Percentiles rank a stretch among this genome's conserved stretches.
Evolutionary conservation across 306 rosid species (phyloP).

Genomic region (Malus fusca): DNA sequence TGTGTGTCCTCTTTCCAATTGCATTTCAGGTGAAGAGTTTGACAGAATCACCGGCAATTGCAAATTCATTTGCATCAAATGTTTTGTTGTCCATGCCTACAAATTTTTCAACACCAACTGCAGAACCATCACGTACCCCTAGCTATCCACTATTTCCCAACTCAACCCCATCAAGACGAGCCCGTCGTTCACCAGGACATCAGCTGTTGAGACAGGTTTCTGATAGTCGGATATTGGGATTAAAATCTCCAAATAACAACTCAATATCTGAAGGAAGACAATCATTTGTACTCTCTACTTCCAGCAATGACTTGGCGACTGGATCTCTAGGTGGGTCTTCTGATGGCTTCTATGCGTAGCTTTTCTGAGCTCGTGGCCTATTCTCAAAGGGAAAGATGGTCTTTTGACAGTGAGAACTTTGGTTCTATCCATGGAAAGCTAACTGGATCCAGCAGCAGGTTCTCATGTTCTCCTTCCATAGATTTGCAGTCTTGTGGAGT

Average conservation of each 20-base stretch:
- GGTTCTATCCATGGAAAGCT: not conserved
- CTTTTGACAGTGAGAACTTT: not conserved
- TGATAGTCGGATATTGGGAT: not conserved
- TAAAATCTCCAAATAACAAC: not conserved
- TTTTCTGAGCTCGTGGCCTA: not conserved
- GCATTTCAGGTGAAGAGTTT: not conserved
- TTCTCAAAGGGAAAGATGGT: not conserved
- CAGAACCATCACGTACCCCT: not conserved
- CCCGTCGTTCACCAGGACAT: not conserved
- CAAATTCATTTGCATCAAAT: not conserved
- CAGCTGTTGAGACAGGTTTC: not conserved
- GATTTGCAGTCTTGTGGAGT: not conserved
- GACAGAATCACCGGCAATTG: not conserved
- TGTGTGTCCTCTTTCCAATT: not conserved
- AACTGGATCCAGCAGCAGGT: not conserved
- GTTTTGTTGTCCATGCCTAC: not conserved
- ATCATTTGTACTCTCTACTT: not conserved
- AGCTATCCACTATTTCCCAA: not conserved
- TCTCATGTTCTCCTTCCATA: not conserved
- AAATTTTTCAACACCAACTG: not conserved
- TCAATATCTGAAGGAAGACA: not conserved
- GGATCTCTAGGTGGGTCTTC: not conserved
- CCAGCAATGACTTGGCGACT: not conserved
- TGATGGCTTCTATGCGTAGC: not conserved
- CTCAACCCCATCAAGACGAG: not conserved